Base-by-base conservation (phyloP, 768 basidiomycete genomes). In the Phlebiopsis flavidoalba region DNA sequence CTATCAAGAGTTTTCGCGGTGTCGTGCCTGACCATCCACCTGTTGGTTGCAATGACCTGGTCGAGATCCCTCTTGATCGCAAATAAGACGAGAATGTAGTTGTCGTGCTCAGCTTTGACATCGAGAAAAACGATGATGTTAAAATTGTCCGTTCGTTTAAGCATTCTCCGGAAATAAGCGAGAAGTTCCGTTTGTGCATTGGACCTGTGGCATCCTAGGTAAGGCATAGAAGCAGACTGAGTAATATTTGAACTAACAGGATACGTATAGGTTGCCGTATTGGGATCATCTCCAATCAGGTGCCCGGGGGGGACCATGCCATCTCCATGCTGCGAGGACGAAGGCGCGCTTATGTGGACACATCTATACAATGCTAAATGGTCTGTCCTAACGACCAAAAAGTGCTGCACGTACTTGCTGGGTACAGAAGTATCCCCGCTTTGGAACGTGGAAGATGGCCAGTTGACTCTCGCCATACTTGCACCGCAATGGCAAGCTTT, bases 101-200 rank as follows among this genome's bases (percentile, higher is more conserved):
- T 79, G 66, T 75, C 72, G 0, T 69, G 69, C 21, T 75, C 73
- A 52, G 76, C 76, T 51, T 79, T 79, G 31, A 80, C 81, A 31
- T 87, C 81, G 62, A 90, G n/a, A n/a, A n/a, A 90, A 0, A 84
- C 70, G 59, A 87, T 73, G 58, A 89, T 82, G 54, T 78, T 76
- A 71, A 84, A 87, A 7, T 83, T 79, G 21, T 70, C 64, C 65
- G n/a, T n/a, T 88, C 85, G 63, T 81, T 86, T 31, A 85, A 65
- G 66, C 87, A 88, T 46, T 76, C 74, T 0, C 88, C 88, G 2
- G 74, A 75, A 3, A 74, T 72, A 22, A 89, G 74, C 12, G 77
- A 74, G 71, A 84, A 89, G 70, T 88, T 87, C 21, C 83, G 76
- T 70, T 87, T 89, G 72, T 87, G 87, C 52, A 88, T 75, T 1